Evolutionary conservation across 306 rosid species (phyloP), one percentile per base, ranked within the genome.

Genomic region (Luffa aegyptiaca): DNA sequence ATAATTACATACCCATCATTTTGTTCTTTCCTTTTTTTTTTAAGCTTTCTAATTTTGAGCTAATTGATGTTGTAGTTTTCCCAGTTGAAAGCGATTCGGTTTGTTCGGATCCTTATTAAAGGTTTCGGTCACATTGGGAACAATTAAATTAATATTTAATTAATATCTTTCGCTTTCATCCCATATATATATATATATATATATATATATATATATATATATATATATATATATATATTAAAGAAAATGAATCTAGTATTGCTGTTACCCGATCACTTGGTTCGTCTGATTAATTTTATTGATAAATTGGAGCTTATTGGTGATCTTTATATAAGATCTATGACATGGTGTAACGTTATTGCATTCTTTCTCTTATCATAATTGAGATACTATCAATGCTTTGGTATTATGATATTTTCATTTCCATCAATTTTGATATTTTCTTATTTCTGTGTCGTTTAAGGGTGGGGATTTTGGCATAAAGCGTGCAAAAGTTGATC

Each of bases 401-500:
- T 8, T 56, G 58, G 35, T 39, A 21, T 57, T 77, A 10, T 41
- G 80, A 42, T 58, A 56, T 31, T 58, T 58, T 58, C 26, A 8
- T 6, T 58, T 77, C 18, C 37, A 21, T 58, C 57, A 58, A 20
- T 48, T 73, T 74, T 63, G 35, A 3, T 41, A 1, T 64, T 5
- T 64, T 53, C 41, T 16, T 35, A 18, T 35, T 8, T 10, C 10
- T 48, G 1, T 77, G 20, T 56, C 56, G 68, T 37, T 76, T 76
- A 44, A 93, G 98, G 91, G 97, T 58, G 89, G 84, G 17, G 94
- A 91, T 88, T 86, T 84, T 73, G 79, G 57, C 80, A 69, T 81
- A 2, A 93, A 91, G 80, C 89, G 95, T 76, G 88, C 87, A 31
- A 93, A 89, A 86, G 59, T 87, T 84, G 94, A 93, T 80, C 89